These are phyloP conservation scores for Blastobotrys indianensis DNA, from an alignment of 1,139 yeast genomes.

Conservation along the genomic window DNA sequence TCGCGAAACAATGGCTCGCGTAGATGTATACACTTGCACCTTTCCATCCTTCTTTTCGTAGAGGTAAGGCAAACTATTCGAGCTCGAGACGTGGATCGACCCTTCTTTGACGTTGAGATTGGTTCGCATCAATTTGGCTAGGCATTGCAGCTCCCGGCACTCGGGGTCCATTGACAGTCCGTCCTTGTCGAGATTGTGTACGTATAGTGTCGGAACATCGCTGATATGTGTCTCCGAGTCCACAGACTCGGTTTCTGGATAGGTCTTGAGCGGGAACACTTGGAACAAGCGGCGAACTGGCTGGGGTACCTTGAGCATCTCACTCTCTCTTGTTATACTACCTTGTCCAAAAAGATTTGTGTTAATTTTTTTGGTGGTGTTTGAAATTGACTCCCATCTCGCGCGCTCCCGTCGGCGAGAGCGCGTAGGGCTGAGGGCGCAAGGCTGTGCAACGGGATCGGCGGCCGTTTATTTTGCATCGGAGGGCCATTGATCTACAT, in stretches of 20 bases:
- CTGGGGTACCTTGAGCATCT: constrained; percentile 39
- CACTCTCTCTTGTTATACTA: too few species aligned
- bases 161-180: constrained; percentile 30
- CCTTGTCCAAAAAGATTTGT: too few species aligned
- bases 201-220: constrained; percentile 19
- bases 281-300: constrained; percentile 44
- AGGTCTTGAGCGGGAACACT: constrained; percentile 42
- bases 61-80: constrained; percentile 22
- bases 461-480: too few species aligned
- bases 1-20: constrained; percentile 9
- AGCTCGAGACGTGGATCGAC: constrained; percentile 16
- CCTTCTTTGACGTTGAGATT: constrained; percentile 8
- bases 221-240: background rate
- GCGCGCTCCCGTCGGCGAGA: too few species aligned
- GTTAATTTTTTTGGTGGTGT: too few species aligned
- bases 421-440: too few species aligned
- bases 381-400: too few species aligned
- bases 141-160: constrained; percentile 25
- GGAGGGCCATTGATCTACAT: too few species aligned
- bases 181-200: constrained; percentile 22
- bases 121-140: constrained; percentile 16
- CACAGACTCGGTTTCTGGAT: constrained; percentile 16
- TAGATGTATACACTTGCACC: constrained; percentile 8
- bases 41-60: constrained; percentile 11
- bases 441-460: too few species aligned